phyloP scores from a whole-genome alignment of 2,329 filamentous ascomycete species.

The Colletotrichum godetiae region DNA sequence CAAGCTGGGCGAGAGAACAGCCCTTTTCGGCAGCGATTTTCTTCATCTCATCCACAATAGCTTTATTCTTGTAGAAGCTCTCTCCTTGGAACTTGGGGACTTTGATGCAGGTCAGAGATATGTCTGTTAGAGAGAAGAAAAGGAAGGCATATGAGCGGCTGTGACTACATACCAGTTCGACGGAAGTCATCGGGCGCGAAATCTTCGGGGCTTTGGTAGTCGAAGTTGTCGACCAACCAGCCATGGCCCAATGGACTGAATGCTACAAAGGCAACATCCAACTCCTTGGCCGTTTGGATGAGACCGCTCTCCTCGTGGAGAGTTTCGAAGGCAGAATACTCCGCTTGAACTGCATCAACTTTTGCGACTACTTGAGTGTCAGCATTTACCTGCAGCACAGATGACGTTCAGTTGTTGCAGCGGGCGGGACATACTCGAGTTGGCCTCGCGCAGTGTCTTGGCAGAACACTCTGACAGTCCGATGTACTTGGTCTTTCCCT shows the following conservation, averaged over 20 bases:
- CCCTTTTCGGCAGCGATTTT: slow-evolving; percentile 49
- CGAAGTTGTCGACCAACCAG: slow-evolving; percentile 57
- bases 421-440: slow-evolving; percentile 47
- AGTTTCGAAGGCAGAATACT: slow-evolving; percentile 49
- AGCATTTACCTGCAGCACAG: background rate
- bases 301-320: slow-evolving; percentile 43
- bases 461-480: slow-evolving; percentile 60
- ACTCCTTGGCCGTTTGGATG: slow-evolving; percentile 53
- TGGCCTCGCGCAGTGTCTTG: slow-evolving; percentile 54
- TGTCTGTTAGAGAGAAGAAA: too few relatives aligned
- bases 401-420: too few relatives aligned
- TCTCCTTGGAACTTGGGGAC: slow-evolving; percentile 53
- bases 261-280: slow-evolving; percentile 55
- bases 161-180: slow-evolving; percentile 44
- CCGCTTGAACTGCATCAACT: slow-evolving; percentile 58
- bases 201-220: slow-evolving; percentile 55
- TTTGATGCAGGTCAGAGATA: background rate
- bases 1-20: slow-evolving; percentile 48
- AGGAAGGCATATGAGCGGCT: too few relatives aligned
- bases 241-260: slow-evolving; percentile 59
- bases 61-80: slow-evolving; percentile 56
- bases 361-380: slow-evolving; percentile 49
- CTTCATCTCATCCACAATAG: slow-evolving; percentile 54
- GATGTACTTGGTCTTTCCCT: slow-evolving; percentile 60
- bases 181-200: slow-evolving; percentile 56